A percentile compares a stretch with the other conserved stretches of the same genome.
Conservation (phyloP, 345 rosid genomes). For the Brassica nigra region DNA sequence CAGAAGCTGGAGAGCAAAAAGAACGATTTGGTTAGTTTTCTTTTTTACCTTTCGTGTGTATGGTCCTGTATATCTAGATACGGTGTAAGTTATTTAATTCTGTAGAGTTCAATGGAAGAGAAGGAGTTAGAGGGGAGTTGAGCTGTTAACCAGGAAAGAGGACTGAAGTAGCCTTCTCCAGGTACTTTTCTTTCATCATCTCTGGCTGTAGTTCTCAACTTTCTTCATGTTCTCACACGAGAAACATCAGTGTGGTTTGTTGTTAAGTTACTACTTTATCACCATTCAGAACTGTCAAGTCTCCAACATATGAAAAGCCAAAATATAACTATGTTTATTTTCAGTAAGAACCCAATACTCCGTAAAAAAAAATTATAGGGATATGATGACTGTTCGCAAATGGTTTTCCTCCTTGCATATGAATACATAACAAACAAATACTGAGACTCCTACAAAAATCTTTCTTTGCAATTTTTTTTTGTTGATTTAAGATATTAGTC, state of each 20-base stretch:
- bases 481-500: background rate
- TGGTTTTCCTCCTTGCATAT: conserved; percentile 11
- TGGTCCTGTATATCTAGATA: conserved; percentile 23
- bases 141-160: conserved; percentile 65
- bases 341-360: background rate
- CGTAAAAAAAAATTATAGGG: background rate
- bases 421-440: conserved; percentile 14
- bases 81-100: background rate
- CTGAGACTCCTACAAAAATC: conserved; percentile 17
- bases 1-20: conserved; percentile 76
- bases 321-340: background rate
- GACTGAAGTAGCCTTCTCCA: conserved; percentile 78
- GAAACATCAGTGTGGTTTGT: background rate
- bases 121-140: conserved; percentile 71
- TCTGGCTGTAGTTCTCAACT: background rate
- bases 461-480: conserved; percentile 20
- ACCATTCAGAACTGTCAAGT: background rate
- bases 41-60: background rate
- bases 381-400: conserved; percentile 8
- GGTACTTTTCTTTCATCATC: conserved; percentile 46
- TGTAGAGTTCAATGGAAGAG: conserved; percentile 69
- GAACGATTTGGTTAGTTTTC: conserved; percentile 61
- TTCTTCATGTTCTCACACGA: background rate
- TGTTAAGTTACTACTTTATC: conserved; percentile 4
- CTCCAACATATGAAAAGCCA: conserved; percentile 9